Evolutionary conservation across 1,139 yeast species (phyloP).

Genomic region (Yamadazyma atmosphaerica): DNA sequence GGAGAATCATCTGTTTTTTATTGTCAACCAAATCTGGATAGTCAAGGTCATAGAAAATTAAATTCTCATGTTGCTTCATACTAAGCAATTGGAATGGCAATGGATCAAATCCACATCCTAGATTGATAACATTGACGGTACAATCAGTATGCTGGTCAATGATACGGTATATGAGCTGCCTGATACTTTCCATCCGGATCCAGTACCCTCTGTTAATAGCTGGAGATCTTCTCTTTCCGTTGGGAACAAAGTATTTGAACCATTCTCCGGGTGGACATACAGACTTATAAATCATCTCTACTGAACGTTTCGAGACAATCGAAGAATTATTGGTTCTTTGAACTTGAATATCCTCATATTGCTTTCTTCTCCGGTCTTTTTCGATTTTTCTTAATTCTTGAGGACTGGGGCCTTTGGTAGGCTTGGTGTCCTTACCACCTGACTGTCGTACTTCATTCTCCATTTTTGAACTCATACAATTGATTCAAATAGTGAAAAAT

Average conservation of each 20-base stretch:
- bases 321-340: slow-evolving; percentile 87
- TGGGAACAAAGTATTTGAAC: slow-evolving; percentile 68
- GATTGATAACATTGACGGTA: slow-evolving; percentile 52
- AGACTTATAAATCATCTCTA: slow-evolving; percentile 60
- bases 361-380: slow-evolving; percentile 47
- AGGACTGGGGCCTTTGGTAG: slow-evolving; percentile 14
- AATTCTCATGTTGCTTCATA: slow-evolving; percentile 22
- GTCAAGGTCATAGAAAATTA: slow-evolving; percentile 69
- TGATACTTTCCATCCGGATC: slow-evolving; percentile 75
- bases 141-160: slow-evolving; percentile 22
- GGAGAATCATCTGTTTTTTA: slow-evolving; percentile 52
- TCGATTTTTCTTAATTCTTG: slow-evolving; percentile 40
- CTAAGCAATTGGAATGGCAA: slow-evolving; percentile 65
- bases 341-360: slow-evolving; percentile 61
- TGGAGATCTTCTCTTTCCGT: slow-evolving; percentile 71
- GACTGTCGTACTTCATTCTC: slow-evolving; percentile 3
- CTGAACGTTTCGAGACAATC: slow-evolving; percentile 80
- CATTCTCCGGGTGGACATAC: slow-evolving; percentile 49
- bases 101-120: slow-evolving; percentile 85
- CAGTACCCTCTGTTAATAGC: slow-evolving; percentile 84
- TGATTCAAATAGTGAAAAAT: not conserved
- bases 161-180: slow-evolving; percentile 50
- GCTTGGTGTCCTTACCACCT: slow-evolving; percentile 2
- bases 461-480: too few species aligned
- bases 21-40: slow-evolving; percentile 65